phyloP scores from a whole-genome alignment of 106 monocot species.

The Alisma plantagoaquatica region DNA sequence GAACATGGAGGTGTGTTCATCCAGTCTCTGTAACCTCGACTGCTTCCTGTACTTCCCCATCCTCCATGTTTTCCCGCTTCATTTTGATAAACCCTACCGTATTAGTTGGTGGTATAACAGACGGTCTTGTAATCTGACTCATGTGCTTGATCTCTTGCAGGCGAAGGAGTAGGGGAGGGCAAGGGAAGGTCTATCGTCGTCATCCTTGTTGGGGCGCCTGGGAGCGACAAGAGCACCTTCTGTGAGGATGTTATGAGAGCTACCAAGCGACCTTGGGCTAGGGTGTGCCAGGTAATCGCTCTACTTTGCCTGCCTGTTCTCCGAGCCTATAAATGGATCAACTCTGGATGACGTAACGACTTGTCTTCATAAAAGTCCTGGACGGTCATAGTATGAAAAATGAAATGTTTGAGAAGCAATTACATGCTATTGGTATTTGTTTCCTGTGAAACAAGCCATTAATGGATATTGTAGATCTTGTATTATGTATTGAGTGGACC shows the following conservation, averaged over 20 bases:
- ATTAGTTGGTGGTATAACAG: no score
- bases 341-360: background rate
- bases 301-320: background rate
- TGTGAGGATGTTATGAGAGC: conserved; percentile 17
- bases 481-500: no score
- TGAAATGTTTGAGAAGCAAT: no score
- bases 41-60: no score
- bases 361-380: background rate
- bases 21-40: no score
- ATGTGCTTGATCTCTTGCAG: no score
- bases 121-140: no score
- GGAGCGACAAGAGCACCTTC: conserved; percentile 32
- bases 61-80: no score
- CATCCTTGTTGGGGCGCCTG: conserved; percentile 21
- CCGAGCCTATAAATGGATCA: background rate
- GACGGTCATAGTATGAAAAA: background rate
- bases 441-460: no score
- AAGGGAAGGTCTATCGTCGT: conserved; percentile 6
- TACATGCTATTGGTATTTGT: background rate
- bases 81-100: no score
- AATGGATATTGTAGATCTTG: no score
- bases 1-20: no score
- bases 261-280: conserved; percentile 12
- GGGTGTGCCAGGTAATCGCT: conserved; percentile 21
- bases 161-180: background rate